These are phyloP conservation scores for Entomortierella chlamydospora DNA, from an alignment of 192 early-diverging fungal genomes.

Conservation along the genomic window DNA sequence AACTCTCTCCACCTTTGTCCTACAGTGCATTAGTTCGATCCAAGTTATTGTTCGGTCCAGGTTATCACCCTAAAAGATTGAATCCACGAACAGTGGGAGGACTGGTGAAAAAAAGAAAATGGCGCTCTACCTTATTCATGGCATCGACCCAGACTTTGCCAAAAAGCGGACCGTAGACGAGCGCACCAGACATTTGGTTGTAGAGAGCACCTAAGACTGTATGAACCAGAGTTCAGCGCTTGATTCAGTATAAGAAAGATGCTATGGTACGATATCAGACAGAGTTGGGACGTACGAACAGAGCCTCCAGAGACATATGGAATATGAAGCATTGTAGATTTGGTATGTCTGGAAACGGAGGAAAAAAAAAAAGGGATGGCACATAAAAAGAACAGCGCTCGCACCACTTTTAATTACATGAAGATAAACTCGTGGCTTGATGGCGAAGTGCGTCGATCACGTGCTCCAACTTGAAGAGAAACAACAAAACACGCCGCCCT, in stretches of 20 bases:
- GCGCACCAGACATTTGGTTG: conserved; percentile 40
- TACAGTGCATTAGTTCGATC: conserved; percentile 2
- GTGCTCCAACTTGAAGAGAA: too few relatives aligned
- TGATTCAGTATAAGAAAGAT: neutral
- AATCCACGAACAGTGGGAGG: neutral
- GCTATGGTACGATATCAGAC: neutral
- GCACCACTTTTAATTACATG: too few relatives aligned
- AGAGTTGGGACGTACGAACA: conserved; percentile 23
- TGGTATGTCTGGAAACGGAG: neutral
- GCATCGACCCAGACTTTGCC: conserved; percentile 48
- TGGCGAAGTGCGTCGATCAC: too few relatives aligned
- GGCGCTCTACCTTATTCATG: conserved; percentile 33
- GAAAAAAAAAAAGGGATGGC: neutral
- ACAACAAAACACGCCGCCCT: neutral
- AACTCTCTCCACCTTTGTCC: conserved; percentile 42
- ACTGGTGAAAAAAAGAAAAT: neutral
- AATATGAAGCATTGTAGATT: conserved; percentile 31
- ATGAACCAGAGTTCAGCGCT: neutral
- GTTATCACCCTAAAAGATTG: neutral
- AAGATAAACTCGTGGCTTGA: too few relatives aligned
- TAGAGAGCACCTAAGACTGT: conserved; percentile 44
- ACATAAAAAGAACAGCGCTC: conserved; percentile 1
- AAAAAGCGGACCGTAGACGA: conserved; percentile 53
- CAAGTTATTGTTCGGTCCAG: neutral
- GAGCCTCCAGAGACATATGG: conserved; percentile 45